Percentiles rank a stretch among this genome's conserved stretches.
phyloP scores from a whole-genome alignment of 371 early-diverging fungal genomes.

The Mortierella sp. region DNA sequence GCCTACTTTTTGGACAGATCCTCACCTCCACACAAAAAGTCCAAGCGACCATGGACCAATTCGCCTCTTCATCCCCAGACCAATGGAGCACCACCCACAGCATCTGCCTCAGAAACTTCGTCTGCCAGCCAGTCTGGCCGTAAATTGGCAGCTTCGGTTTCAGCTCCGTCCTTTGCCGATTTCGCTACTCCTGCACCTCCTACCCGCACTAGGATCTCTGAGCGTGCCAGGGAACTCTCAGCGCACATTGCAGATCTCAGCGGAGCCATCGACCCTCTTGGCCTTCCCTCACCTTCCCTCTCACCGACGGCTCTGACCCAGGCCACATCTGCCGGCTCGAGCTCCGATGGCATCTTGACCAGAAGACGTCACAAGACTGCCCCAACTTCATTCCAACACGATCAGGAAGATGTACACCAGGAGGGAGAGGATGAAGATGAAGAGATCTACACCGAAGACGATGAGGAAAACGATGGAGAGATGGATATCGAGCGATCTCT shows the following conservation, averaged over 20 bases:
- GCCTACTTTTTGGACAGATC: slow-evolving; percentile 40
- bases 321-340: slow-evolving; percentile 26
- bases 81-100: slow-evolving; percentile 1
- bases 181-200: slow-evolving; percentile 47
- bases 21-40: slow-evolving; percentile 55
- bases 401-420: slow-evolving; percentile 11
- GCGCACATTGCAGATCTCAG: slow-evolving; percentile 39
- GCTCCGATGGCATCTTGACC: slow-evolving; percentile 24
- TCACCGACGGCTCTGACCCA: slow-evolving; percentile 58
- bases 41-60: slow-evolving; percentile 50
- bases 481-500: slow-evolving; percentile 49
- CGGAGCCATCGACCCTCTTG: slow-evolving; percentile 54
- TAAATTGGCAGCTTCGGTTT: slow-evolving; percentile 40
- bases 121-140: slow-evolving; percentile 6
- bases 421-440: slow-evolving; percentile 38
- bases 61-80: slow-evolving; percentile 13
- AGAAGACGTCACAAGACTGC: slow-evolving; percentile 50
- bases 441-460: slow-evolving; percentile 18
- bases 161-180: slow-evolving; percentile 50
- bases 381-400: slow-evolving; percentile 36
- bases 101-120: slow-evolving; percentile 7
- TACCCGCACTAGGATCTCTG: slow-evolving; percentile 25
- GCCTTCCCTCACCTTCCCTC: slow-evolving; percentile 62
- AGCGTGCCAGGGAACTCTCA: slow-evolving; percentile 35
- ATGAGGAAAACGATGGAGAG: slow-evolving; percentile 21